These are phyloP conservation scores for Claviceps maximensis DNA, from an alignment of 2,329 filamentous ascomycete genomes.

Conservation along the genomic window DNA sequence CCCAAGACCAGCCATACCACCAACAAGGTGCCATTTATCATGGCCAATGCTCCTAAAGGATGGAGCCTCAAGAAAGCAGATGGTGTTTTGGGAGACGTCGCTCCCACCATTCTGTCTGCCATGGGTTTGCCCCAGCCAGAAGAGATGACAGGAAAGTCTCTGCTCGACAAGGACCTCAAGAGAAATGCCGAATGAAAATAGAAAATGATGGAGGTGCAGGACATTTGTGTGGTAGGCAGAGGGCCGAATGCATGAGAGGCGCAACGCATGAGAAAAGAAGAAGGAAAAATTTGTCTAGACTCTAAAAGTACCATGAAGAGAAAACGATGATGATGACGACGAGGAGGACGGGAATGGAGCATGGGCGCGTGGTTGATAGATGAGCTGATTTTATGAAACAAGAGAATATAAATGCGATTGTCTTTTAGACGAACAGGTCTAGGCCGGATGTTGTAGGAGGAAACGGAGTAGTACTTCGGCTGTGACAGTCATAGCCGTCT, in stretches of 20 bases:
- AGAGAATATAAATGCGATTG: neutral
- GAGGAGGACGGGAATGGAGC: neutral
- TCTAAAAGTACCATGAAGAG: neutral
- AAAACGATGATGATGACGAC: neutral
- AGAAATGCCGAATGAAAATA: conserved; percentile 15
- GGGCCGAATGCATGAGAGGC: neutral
- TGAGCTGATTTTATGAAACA: neutral
- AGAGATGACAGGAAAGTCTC: conserved; percentile 80
- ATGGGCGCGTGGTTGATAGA: conserved; percentile 3
- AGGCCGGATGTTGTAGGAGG: too few relatives aligned
- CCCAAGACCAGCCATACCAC: conserved; percentile 97
- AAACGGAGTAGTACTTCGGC: neutral
- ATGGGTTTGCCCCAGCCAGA: conserved; percentile 87
- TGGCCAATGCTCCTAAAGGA: conserved; percentile 88
- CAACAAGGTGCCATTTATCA: conserved; percentile 95
- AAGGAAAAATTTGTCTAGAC: neutral
- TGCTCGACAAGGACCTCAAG: conserved; percentile 60
- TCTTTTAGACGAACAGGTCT: neutral
- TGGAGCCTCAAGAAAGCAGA: conserved; percentile 74
- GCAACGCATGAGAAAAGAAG: conserved; percentile 1
- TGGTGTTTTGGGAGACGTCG: conserved; percentile 92
- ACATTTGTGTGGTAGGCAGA: conserved; percentile 1
- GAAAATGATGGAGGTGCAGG: neutral
- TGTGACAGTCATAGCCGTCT: too few relatives aligned
- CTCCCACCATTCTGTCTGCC: conserved; percentile 77